These are phyloP conservation scores for Pseudophaeomoniella oleicola DNA, from an alignment of 2,329 filamentous ascomycete species.

Conservation along the genomic window DNA sequence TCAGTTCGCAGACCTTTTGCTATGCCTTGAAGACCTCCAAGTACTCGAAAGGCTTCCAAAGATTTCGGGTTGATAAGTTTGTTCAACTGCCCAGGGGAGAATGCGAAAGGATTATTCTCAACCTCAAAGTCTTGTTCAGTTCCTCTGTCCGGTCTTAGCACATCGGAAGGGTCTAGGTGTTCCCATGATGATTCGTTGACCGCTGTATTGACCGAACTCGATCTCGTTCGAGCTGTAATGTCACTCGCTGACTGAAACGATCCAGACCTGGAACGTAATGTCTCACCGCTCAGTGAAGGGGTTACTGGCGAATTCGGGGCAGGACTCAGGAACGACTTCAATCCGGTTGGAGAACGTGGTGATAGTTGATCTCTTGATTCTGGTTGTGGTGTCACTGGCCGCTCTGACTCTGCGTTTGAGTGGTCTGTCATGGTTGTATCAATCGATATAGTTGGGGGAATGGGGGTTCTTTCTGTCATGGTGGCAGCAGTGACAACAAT, in stretches of 20 bases:
- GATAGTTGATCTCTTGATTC: background rate
- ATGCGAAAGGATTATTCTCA: constrained; percentile 71
- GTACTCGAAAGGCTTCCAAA: constrained; percentile 60
- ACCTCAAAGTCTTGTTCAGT: constrained; percentile 64
- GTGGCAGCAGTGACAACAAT: too few species aligned
- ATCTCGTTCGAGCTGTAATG: constrained; percentile 17
- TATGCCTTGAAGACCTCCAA: constrained; percentile 65
- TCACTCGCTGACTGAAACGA: constrained; percentile 18
- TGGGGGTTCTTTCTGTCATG: background rate
- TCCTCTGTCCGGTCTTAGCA: constrained; percentile 60
- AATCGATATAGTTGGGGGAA: constrained; percentile 1
- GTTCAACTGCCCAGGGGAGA: constrained; percentile 65
- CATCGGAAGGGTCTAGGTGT: constrained; percentile 32
- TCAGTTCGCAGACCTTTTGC: constrained; percentile 67
- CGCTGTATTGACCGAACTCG: constrained; percentile 14
- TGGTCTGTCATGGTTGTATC: background rate
- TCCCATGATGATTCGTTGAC: constrained; percentile 3
- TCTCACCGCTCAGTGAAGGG: constrained; percentile 25
- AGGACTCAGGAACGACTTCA: background rate
- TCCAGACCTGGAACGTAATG: constrained; percentile 26
- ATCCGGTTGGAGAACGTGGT: background rate
- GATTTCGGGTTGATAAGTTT: constrained; percentile 88
- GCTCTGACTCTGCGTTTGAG: background rate
- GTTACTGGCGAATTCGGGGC: constrained; percentile 16
- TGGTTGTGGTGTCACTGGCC: background rate